Evolutionary conservation across 441 rosid genomes (phyloP).

Genomic region (Populus tomentosa): DNA sequence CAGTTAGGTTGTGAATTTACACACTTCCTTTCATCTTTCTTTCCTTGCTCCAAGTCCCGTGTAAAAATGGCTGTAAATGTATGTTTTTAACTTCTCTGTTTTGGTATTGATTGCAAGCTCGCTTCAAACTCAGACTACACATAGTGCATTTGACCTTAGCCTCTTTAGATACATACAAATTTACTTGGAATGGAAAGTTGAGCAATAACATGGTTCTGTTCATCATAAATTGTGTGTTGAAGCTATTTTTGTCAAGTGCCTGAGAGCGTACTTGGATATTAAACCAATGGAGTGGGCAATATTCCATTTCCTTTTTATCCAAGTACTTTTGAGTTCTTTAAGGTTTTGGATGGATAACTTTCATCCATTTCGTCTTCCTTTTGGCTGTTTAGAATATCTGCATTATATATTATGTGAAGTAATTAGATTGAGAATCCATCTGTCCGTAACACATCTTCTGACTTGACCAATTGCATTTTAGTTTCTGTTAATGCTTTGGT

Average conservation of each 20-base stretch:
- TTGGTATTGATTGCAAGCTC: constrained; percentile 20
- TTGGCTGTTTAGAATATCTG: neutral
- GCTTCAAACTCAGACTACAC: constrained; percentile 18
- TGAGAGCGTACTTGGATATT: neutral
- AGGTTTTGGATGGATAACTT: neutral
- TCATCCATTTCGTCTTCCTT: neutral
- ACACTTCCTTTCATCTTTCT: neutral
- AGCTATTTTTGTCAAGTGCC: neutral
- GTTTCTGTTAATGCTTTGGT: neutral
- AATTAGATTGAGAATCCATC: neutral
- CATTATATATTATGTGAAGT: neutral
- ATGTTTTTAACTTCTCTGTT: neutral
- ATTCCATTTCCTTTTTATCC: neutral
- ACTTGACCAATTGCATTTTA: neutral
- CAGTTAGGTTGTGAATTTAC: constrained; percentile 15
- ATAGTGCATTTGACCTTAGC: neutral
- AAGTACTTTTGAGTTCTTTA: neutral
- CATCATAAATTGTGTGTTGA: neutral
- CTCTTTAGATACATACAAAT: constrained; percentile 11
- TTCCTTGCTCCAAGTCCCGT: constrained; percentile 18
- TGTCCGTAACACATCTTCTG: no score
- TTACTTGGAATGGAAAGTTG: constrained; percentile 9
- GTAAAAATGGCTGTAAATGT: constrained; percentile 39
- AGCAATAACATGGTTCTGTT: neutral
- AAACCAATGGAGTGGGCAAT: neutral